Percentiles rank a stretch among this genome's conserved stretches.
phyloP scores from a whole-genome alignment of 2,329 filamentous ascomycete species.

The Zelopaecilomyces penicillatus region DNA sequence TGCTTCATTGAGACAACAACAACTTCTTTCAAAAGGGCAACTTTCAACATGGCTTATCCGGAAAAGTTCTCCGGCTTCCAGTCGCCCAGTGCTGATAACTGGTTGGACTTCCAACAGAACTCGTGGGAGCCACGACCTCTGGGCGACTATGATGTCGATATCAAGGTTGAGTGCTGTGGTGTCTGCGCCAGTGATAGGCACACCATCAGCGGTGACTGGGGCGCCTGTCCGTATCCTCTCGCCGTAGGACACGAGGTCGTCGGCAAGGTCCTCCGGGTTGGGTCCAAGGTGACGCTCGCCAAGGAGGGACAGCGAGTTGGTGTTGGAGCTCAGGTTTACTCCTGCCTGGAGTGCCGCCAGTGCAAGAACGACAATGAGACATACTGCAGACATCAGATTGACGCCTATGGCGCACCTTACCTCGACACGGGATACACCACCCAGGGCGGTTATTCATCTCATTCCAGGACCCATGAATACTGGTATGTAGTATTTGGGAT shows the following conservation, averaged over 20 bases:
- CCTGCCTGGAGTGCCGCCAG: slow-evolving; percentile 38
- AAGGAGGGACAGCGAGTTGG: slow-evolving; percentile 51
- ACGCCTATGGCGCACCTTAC: slow-evolving; percentile 45
- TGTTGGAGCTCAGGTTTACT: slow-evolving; percentile 47
- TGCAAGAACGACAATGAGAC: slow-evolving; percentile 33
- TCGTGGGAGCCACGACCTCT: slow-evolving; percentile 80
- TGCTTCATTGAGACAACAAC: no score
- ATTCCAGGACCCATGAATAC: slow-evolving; percentile 26
- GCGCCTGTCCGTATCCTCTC: slow-evolving; percentile 51
- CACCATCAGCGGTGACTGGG: slow-evolving; percentile 63
- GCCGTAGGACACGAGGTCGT: slow-evolving; percentile 68
- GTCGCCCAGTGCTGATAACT: slow-evolving; percentile 44
- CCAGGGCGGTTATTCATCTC: slow-evolving; percentile 47
- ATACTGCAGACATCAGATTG: slow-evolving; percentile 30
- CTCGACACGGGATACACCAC: slow-evolving; percentile 44
- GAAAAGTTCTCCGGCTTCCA: slow-evolving; percentile 56
- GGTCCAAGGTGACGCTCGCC: slow-evolving; percentile 38
- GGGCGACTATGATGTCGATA: slow-evolving; percentile 77
- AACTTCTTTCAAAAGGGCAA: no score
- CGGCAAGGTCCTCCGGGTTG: slow-evolving; percentile 59
- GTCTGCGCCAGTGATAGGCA: slow-evolving; percentile 67
- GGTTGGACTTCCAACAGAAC: slow-evolving; percentile 58
- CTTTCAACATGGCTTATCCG: slow-evolving; percentile 41
- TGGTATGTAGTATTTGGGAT: slow-evolving; percentile 31
- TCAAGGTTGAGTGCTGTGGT: slow-evolving; percentile 77